Evolutionary conservation across 768 basidiomycete genomes (phyloP).

Genomic region (Mycena venus): DNA sequence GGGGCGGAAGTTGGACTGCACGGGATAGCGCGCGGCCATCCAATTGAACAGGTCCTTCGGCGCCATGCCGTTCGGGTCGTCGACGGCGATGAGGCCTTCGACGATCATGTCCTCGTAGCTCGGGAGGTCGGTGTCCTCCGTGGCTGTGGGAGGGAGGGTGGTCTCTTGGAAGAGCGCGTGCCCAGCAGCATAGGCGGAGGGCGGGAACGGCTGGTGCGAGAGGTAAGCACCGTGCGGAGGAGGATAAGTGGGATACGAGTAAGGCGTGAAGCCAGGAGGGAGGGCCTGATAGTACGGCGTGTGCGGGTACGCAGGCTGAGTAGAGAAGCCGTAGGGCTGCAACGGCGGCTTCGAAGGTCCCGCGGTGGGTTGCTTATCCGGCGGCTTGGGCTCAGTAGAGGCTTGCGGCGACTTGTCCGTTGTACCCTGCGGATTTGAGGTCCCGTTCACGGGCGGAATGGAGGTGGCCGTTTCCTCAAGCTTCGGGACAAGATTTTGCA

Average conservation of each 20-base stretch:
- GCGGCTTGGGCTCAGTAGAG: conserved; percentile 38
- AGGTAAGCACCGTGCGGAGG: conserved; percentile 49
- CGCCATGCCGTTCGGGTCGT: conserved; percentile 80
- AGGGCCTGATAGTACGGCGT: conserved; percentile 73
- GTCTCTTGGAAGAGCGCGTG: conserved; percentile 37
- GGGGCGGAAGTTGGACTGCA: conserved; percentile 91
- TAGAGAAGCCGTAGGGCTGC: conserved; percentile 65
- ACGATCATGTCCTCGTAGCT: conserved; percentile 95
- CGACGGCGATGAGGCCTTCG: conserved; percentile 76
- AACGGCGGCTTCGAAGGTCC: conserved; percentile 54
- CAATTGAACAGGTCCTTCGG: conserved; percentile 88
- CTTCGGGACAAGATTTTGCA: conserved; percentile 55
- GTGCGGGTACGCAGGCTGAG: conserved; percentile 73
- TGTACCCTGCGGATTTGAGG: conserved; percentile 29
- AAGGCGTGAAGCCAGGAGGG: conserved; percentile 60
- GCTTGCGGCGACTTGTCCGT: conserved; percentile 33
- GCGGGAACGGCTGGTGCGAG: conserved; percentile 39
- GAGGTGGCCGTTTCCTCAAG: conserved; percentile 22
- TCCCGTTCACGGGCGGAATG: conserved; percentile 11
- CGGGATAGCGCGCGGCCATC: conserved; percentile 87
- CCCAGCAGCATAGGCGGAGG: conserved; percentile 27
- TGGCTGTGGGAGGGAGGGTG: conserved; percentile 35
- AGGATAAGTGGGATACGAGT: conserved; percentile 52
- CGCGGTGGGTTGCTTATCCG: conserved; percentile 39
- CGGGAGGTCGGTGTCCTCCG: conserved; percentile 70